A percentile compares a stretch with the other conserved stretches of the same genome.
Conservation (phyloP, 768 basidiomycete genomes). For the Naganishia vaughanmartiniae region DNA sequence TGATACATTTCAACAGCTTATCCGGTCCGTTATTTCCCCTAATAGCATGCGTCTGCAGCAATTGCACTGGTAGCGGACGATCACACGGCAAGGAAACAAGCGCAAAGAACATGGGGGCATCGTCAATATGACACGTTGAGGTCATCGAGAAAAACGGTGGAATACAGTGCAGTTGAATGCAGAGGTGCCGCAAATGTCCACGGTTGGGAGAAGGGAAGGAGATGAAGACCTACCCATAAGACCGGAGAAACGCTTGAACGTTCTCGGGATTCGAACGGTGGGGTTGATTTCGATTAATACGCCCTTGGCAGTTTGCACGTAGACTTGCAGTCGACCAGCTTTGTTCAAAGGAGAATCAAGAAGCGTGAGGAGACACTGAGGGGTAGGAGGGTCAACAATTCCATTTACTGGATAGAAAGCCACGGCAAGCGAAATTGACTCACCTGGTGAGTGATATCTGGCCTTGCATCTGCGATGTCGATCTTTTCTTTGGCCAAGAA, state of each 20-base stretch:
- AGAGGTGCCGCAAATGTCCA: not conserved
- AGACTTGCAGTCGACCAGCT: constrained; percentile 91
- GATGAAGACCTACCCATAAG: constrained; percentile 74
- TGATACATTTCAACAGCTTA: constrained; percentile 94
- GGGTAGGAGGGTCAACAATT: not conserved
- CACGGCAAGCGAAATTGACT: constrained; percentile 35
- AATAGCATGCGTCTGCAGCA: constrained; percentile 92
- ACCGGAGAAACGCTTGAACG: constrained; percentile 97
- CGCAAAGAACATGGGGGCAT: not conserved
- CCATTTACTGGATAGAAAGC: not conserved
- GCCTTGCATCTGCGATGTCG: constrained; percentile 98
- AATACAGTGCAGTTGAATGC: constrained; percentile 4
- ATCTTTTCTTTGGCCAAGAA: constrained; percentile 95
- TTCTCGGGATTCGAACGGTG: constrained; percentile 92
- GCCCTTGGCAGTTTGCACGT: constrained; percentile 94
- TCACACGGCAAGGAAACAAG: not conserved
- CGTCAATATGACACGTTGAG: constrained; percentile 30
- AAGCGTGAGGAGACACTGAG: constrained; percentile 86
- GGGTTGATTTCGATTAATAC: constrained; percentile 98
- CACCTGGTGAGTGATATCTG: constrained; percentile 98
- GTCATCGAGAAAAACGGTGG: constrained; percentile 11
- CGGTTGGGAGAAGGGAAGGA: not conserved
- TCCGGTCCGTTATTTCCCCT: constrained; percentile 94
- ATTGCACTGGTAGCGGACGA: constrained; percentile 67
- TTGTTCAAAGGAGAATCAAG: constrained; percentile 98